Conservation (phyloP, 2,329 filamentous ascomycete species). For the Alternaria conjuncta region DNA sequence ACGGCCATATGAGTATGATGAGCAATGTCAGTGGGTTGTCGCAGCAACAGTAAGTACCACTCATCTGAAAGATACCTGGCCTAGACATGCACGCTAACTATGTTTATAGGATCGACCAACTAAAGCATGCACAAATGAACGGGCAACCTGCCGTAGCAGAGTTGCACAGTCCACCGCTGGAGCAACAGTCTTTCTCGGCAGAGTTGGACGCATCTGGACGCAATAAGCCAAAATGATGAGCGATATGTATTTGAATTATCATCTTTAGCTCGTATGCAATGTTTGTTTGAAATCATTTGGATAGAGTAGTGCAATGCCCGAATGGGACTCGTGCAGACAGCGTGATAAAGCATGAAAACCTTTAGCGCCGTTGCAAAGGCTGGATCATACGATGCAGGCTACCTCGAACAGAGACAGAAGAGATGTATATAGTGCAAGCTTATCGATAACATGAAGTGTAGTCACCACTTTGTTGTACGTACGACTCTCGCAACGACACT, state of each 20-base stretch:
- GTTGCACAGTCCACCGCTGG: conserved; percentile 30
- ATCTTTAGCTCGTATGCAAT: not conserved
- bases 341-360: not conserved
- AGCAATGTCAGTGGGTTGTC: conserved; percentile 26
- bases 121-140: conserved; percentile 24
- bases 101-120: conserved; percentile 25
- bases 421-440: not conserved
- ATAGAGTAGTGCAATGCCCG: not conserved
- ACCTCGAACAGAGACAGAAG: not conserved
- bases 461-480: not conserved
- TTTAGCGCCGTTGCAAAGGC: not conserved
- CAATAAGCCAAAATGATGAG: conserved; percentile 9
- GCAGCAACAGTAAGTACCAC: conserved; percentile 31
- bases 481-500: not conserved
- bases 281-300: not conserved
- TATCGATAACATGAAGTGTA: not conserved
- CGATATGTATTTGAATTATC: not conserved
- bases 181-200: conserved; percentile 28
- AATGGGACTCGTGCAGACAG: not conserved
- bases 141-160: conserved; percentile 20
- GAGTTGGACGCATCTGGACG: conserved; percentile 33
- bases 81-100: not conserved
- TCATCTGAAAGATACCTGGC: not conserved
- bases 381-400: not conserved
- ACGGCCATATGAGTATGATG: conserved; percentile 25